Conservation (phyloP, 257 asterid genomes). For the Plectranthus barbatus region DNA sequence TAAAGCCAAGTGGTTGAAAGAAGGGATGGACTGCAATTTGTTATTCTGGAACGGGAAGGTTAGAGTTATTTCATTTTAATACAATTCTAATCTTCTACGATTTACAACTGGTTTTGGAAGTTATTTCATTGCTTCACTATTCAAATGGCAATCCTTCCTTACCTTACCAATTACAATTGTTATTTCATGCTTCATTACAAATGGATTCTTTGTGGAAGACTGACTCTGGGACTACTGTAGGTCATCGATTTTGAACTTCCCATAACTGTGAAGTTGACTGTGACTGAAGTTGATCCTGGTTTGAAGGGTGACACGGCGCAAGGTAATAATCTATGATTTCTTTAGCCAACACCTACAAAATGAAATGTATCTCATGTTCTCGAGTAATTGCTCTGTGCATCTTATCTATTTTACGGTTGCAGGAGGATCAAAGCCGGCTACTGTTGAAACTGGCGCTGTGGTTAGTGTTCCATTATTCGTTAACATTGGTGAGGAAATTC, state of each 20-base stretch:
- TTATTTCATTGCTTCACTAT: neutral
- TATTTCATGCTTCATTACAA: too few species aligned
- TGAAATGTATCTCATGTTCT: neutral
- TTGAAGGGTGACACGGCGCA: conserved; percentile 96
- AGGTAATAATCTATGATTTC: conserved; percentile 39
- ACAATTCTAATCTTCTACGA: neutral
- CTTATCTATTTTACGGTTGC: conserved; percentile 9
- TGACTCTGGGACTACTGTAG: conserved; percentile 29
- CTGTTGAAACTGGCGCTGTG: conserved; percentile 87
- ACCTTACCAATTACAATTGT: too few species aligned
- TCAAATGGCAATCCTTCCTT: neutral
- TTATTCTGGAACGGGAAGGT: conserved; percentile 92
- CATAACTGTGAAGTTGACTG: conserved; percentile 73
- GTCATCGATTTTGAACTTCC: conserved; percentile 97
- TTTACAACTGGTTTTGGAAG: neutral
- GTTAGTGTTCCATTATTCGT: conserved; percentile 80
- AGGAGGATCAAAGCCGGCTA: conserved; percentile 96
- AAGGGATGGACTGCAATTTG: conserved; percentile 98
- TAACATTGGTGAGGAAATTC: conserved; percentile 46
- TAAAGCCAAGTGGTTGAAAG: conserved; percentile 87
- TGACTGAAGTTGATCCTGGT: conserved; percentile 91
- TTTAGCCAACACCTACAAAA: neutral
- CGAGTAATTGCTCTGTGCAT: neutral
- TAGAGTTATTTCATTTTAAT: conserved; percentile 8
- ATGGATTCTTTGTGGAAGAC: neutral